Evolutionary conservation across 2,329 filamentous ascomycete species (phyloP).

Genomic region (Chrysoporthe puriensis): DNA sequence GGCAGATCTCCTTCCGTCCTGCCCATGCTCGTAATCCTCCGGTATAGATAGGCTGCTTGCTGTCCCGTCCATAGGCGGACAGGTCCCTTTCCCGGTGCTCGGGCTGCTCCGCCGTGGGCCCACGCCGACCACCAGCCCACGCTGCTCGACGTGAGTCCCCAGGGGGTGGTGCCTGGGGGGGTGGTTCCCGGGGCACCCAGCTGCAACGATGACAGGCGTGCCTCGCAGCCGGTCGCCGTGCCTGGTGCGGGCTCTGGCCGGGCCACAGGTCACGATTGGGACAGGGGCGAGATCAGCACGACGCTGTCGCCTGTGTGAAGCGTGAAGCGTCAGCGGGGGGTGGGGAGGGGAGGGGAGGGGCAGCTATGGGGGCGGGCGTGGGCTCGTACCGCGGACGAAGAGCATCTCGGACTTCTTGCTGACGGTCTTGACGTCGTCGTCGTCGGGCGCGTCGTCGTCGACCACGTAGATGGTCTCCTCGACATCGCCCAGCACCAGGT

Average conservation of each 20-base stretch:
- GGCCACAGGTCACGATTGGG: slow-evolving; percentile 27
- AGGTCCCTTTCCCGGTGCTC: neutral
- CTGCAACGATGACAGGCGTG: neutral
- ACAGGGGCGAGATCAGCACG: slow-evolving; percentile 36
- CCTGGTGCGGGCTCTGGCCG: neutral
- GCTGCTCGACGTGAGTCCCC: neutral
- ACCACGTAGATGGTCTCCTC: slow-evolving; percentile 96
- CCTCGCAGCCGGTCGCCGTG: neutral
- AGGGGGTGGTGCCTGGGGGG: neutral
- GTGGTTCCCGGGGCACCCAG: neutral
- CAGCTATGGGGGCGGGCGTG: neutral
- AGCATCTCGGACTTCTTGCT: slow-evolving; percentile 99
- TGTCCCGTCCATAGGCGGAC: too few relatives aligned
- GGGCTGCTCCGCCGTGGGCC: neutral
- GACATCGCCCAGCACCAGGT: slow-evolving; percentile 92
- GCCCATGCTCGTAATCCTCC: neutral
- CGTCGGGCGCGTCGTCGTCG: slow-evolving; percentile 83
- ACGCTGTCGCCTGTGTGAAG: slow-evolving; percentile 35
- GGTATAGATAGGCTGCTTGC: neutral
- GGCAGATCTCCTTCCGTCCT: neutral
- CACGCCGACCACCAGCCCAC: neutral
- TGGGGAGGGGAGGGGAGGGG: neutral
- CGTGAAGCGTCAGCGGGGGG: too few relatives aligned
- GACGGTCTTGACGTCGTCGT: slow-evolving; percentile 82
- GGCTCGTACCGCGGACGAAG: slow-evolving; percentile 73